phyloP scores from a whole-genome alignment of 805 yeast species.

The Cyberlindnera lachancei region DNA sequence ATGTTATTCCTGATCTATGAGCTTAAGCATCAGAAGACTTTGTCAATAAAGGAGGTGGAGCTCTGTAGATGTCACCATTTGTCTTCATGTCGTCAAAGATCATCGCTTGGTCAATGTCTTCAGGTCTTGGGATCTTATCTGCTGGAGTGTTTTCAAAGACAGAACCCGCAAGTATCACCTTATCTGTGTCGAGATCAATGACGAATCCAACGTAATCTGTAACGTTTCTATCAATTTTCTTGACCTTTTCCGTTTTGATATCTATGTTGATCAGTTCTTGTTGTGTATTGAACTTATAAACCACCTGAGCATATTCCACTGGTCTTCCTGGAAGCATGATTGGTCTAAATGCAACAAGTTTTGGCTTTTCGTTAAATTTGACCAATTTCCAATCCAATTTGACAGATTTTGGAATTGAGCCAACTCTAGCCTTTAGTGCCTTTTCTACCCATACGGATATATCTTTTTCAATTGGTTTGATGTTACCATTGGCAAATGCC shows the following conservation, averaged over 20 bases:
- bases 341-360: constrained; percentile 62
- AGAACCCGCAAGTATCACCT: constrained; percentile 55
- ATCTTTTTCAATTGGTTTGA: constrained; percentile 36
- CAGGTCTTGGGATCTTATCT: constrained; percentile 30
- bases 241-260: constrained; percentile 36
- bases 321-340: constrained; percentile 53
- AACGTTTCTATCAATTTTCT: constrained; percentile 43
- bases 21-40: too few species aligned
- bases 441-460: constrained; percentile 59
- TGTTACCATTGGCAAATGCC: constrained; percentile 60
- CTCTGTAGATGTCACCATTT: constrained; percentile 29
- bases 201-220: constrained; percentile 55
- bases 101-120: constrained; percentile 21
- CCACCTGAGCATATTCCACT: constrained; percentile 48
- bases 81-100: constrained; percentile 24
- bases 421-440: constrained; percentile 44
- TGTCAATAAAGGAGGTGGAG: too few species aligned
- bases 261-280: constrained; percentile 49
- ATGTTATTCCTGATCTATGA: constrained; percentile 1
- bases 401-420: constrained; percentile 47
- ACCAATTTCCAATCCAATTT: constrained; percentile 71
- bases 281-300: constrained; percentile 54
- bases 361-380: constrained; percentile 65
- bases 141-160: constrained; percentile 51
- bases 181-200: constrained; percentile 52